Conservation (phyloP, 139 green algal genomes). For the Mesotaenium endlicherianum region DNA sequence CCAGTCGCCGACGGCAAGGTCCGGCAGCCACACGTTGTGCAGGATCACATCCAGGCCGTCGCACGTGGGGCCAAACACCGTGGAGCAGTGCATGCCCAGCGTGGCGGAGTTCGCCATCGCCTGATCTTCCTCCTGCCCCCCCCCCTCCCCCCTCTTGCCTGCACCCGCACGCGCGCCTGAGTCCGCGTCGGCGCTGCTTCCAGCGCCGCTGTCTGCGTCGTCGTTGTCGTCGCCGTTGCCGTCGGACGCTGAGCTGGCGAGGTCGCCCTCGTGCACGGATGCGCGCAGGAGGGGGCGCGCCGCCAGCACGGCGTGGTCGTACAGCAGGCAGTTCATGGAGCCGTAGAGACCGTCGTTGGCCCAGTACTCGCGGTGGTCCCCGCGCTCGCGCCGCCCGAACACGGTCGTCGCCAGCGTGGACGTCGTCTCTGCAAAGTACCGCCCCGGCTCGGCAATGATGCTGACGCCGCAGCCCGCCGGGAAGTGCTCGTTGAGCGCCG, state of each 20-base stretch:
- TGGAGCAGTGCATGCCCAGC: slow-evolving; percentile 9
- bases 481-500: slow-evolving; percentile 81
- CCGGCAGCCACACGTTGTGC: slow-evolving; percentile 60
- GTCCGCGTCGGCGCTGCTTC: background rate
- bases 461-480: slow-evolving; percentile 64
- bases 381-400: slow-evolving; percentile 70
- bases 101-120: background rate
- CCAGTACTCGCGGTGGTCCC: slow-evolving; percentile 76
- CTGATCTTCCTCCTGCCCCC: background rate
- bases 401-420: slow-evolving; percentile 76
- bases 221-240: background rate
- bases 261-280: background rate
- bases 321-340: slow-evolving; percentile 93
- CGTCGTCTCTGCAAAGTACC: slow-evolving; percentile 93
- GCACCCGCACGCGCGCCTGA: background rate
- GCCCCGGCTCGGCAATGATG: slow-evolving; percentile 89
- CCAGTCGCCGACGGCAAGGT: slow-evolving; percentile 87
- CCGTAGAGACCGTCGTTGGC: slow-evolving; percentile 91
- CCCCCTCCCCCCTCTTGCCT: background rate
- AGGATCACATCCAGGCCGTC: slow-evolving; percentile 60
- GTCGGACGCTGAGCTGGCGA: background rate
- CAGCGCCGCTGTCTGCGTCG: background rate
- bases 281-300: slow-evolving; percentile 36
- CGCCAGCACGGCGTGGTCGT: slow-evolving; percentile 67
- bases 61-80: slow-evolving; percentile 62